A percentile compares a stretch with the other conserved stretches of the same genome.
Evolutionary conservation across 1,284 basidiomycete genomes (phyloP).

Genomic region (Malassezia pachydermatis): DNA sequence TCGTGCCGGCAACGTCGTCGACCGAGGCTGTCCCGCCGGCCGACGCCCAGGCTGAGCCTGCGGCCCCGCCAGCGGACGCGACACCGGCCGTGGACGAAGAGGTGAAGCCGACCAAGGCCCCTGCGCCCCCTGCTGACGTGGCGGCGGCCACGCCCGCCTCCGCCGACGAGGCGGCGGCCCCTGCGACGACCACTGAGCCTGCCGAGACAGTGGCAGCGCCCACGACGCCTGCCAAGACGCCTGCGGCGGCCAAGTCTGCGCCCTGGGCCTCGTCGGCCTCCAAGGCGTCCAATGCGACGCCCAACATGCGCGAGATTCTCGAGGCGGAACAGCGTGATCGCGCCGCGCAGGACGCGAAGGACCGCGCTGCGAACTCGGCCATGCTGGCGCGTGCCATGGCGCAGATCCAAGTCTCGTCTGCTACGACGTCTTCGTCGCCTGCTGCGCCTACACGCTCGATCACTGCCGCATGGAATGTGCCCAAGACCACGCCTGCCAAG

Average conservation of each 20-base stretch:
- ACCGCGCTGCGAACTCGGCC: slow-evolving; percentile 3
- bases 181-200: neutral
- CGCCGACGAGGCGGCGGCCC: neutral
- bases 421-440: slow-evolving; percentile 56
- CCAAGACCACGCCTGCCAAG: slow-evolving; percentile 58
- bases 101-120: neutral
- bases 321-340: slow-evolving; percentile 75
- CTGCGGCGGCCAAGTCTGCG: slow-evolving; percentile 12
- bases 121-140: neutral
- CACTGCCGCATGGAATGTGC: slow-evolving; percentile 37
- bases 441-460: slow-evolving; percentile 54
- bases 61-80: neutral
- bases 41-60: neutral
- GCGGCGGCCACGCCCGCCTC: neutral
- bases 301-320: slow-evolving; percentile 82
- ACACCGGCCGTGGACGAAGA: neutral
- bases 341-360: slow-evolving; percentile 53
- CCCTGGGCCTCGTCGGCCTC: slow-evolving; percentile 33
- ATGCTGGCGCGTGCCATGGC: slow-evolving; percentile 50
- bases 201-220: neutral
- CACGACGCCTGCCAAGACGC: neutral
- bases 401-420: slow-evolving; percentile 16
- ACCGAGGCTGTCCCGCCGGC: neutral
- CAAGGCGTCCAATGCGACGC: slow-evolving; percentile 30
- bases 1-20: neutral